These are phyloP conservation scores for Mayamaea pseudoterrestris DNA, from an alignment of 108 stramenopile species.

Conservation along the genomic window DNA sequence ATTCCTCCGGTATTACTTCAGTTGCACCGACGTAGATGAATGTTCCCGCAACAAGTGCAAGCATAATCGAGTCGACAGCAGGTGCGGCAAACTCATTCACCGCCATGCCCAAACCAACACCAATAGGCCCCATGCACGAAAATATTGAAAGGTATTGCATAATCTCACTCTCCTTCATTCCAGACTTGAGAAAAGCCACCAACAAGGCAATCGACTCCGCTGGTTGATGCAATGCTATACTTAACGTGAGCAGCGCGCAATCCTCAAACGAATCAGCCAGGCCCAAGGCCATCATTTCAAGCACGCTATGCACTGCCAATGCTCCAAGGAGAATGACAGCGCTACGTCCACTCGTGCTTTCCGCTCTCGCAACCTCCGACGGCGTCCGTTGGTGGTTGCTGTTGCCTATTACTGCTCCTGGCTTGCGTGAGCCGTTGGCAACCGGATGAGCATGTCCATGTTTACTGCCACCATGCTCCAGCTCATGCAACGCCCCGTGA, in stretches of 20 bases:
- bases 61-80: conserved; percentile 86
- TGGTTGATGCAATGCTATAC: conserved; percentile 93
- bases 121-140: conserved; percentile 80
- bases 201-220: conserved; percentile 94
- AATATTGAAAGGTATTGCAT: conserved; percentile 74
- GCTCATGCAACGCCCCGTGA: conserved; percentile 74
- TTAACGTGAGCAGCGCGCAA: conserved; percentile 79
- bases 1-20: conserved; percentile 95
- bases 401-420: background rate
- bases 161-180: conserved; percentile 79
- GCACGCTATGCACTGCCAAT: conserved; percentile 85
- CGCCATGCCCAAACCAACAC: conserved; percentile 73
- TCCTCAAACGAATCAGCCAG: conserved; percentile 71
- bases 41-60: conserved; percentile 94
- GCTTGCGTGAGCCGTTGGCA: background rate
- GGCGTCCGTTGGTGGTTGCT: conserved; percentile 3
- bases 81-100: conserved; percentile 83
- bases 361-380: too few relatives aligned
- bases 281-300: conserved; percentile 94
- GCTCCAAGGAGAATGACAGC: conserved; percentile 92
- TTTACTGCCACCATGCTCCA: conserved; percentile 41
- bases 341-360: conserved; percentile 70
- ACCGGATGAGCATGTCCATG: conserved; percentile 5
- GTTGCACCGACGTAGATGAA: conserved; percentile 98
- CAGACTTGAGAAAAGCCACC: conserved; percentile 93